phyloP scores from a whole-genome alignment of 352 stramenopile genomes.

The Peronospora tabacina region DNA sequence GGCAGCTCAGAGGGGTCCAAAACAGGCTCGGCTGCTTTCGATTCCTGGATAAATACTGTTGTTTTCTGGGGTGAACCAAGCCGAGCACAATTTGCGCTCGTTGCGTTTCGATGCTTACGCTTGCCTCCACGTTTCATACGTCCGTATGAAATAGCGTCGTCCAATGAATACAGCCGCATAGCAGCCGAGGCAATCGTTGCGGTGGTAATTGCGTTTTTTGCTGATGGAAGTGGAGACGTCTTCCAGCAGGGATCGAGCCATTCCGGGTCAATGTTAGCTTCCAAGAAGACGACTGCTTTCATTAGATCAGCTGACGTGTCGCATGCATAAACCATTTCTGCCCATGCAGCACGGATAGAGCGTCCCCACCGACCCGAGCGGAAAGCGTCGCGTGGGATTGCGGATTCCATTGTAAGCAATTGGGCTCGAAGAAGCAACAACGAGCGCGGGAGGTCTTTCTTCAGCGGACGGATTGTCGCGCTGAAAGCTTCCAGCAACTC shows the following conservation, averaged over 20 bases:
- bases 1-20: conserved; percentile 39
- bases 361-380: conserved; percentile 60
- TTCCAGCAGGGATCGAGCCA: conserved; percentile 77
- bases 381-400: conserved; percentile 74
- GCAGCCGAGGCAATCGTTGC: conserved; percentile 65
- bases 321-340: conserved; percentile 61
- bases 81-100: conserved; percentile 25
- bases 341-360: conserved; percentile 60
- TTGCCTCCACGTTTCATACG: conserved; percentile 52
- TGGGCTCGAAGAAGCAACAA: conserved; percentile 56
- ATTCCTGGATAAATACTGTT: conserved; percentile 26
- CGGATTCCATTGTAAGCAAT: conserved; percentile 61
- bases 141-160: conserved; percentile 70
- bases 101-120: conserved; percentile 32
- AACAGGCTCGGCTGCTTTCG: conserved; percentile 11
- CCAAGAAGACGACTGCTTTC: conserved; percentile 63
- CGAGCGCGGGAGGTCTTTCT: conserved; percentile 30
- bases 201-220: conserved; percentile 44
- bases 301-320: conserved; percentile 41
- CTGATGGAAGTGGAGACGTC: conserved; percentile 50
- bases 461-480: conserved; percentile 41
- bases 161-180: conserved; percentile 67
- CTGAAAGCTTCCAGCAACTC: conserved; percentile 58
- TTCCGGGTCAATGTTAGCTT: conserved; percentile 66
- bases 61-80: conserved; percentile 28